Evolutionary conservation across 169 alveolate species (phyloP).

Genomic region (Ophryocystis elektroscirrha): DNA sequence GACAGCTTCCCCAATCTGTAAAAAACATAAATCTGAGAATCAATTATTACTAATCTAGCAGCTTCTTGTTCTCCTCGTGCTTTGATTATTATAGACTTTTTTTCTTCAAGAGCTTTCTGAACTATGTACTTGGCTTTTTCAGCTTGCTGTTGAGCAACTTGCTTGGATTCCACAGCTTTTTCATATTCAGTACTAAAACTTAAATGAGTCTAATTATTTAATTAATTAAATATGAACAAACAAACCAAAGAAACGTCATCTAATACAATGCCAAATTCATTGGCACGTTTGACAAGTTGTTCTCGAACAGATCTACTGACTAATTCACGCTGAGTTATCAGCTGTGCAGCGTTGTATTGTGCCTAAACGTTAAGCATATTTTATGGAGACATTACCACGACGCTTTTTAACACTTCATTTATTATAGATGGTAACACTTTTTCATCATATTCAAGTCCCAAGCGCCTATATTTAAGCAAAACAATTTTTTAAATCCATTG

Average conservation of each 20-base stretch:
- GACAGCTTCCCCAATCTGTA: constrained; percentile 36
- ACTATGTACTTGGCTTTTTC: constrained; percentile 80
- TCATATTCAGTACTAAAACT: constrained; percentile 65
- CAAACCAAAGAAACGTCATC: constrained; percentile 77
- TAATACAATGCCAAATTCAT: constrained; percentile 68
- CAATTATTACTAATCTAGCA: constrained; percentile 42
- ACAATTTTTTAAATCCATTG: too few relatives aligned
- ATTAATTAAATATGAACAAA: too few relatives aligned
- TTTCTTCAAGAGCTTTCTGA: constrained; percentile 75
- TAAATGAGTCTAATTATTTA: constrained; percentile 42
- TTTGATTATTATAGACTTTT: constrained; percentile 71
- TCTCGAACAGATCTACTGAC: constrained; percentile 46
- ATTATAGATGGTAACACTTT: constrained; percentile 84
- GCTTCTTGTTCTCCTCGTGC: constrained; percentile 89
- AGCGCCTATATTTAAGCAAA: too few relatives aligned
- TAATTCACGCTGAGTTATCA: constrained; percentile 74
- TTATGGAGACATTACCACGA: constrained; percentile 26
- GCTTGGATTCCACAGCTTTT: constrained; percentile 86
- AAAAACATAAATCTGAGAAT: neutral
- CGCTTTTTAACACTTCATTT: constrained; percentile 79
- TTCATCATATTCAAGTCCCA: constrained; percentile 81
- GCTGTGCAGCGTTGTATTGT: constrained; percentile 79
- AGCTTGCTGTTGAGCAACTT: constrained; percentile 91
- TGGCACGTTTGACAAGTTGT: constrained; percentile 72
- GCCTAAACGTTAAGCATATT: constrained; percentile 33